These are phyloP conservation scores for Tricladium varicosporioides DNA, from an alignment of 2,329 filamentous ascomycete species.

Conservation along the genomic window DNA sequence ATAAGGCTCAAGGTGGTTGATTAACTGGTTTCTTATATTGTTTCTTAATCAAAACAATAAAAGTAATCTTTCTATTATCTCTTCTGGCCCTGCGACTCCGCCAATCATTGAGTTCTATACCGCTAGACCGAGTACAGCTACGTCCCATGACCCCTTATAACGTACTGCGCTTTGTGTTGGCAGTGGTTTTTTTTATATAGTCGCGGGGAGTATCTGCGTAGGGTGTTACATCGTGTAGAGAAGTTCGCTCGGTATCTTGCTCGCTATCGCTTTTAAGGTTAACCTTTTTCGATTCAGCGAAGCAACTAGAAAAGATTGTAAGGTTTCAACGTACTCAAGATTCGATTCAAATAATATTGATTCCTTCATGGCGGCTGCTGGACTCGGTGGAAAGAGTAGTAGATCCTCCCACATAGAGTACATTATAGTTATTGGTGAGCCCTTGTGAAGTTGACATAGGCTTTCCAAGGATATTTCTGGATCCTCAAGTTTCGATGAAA, in stretches of 20 bases:
- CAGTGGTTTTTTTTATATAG: background rate
- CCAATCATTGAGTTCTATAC: background rate
- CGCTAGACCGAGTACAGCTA: background rate
- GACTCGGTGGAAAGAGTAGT: background rate
- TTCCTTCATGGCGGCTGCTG: background rate
- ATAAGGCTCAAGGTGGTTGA: background rate
- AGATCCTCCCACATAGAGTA: background rate
- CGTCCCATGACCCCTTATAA: background rate
- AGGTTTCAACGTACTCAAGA: background rate
- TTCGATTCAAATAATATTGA: background rate
- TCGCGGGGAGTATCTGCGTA: background rate
- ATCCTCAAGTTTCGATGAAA: background rate
- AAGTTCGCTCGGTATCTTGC: background rate
- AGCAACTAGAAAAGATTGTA: background rate
- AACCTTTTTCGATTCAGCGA: background rate
- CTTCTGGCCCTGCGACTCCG: background rate
- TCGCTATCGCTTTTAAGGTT: background rate
- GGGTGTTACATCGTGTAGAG: background rate
- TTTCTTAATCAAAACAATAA: background rate
- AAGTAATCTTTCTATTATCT: background rate
- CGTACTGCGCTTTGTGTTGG: background rate
- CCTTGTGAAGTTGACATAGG: background rate
- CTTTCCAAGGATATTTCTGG: background rate
- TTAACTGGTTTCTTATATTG: background rate
- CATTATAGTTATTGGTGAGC: background rate